Evolutionary conservation across 202 grass and related monocot genomes (phyloP), one percentile per base, ranked within the genome.

Genomic region (Setaria viridis): DNA sequence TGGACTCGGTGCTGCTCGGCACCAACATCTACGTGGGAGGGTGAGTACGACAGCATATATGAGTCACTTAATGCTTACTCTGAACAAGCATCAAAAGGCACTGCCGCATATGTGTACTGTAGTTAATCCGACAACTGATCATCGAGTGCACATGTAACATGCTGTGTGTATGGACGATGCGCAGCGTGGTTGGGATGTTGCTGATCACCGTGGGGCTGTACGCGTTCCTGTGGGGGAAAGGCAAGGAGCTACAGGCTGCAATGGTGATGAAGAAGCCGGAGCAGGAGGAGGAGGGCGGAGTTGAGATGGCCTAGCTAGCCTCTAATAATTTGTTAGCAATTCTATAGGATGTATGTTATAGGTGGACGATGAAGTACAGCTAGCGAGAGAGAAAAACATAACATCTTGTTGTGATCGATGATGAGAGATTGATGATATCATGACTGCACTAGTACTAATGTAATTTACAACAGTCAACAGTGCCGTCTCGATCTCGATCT

Each of bases 191-290:
- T 0, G 91, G 87, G 19, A 67, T 73, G 2, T 20, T 80, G 35
- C 66, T 90, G 9, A 65, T 93, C 78, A 57, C 88, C 42, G 46
- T 37, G 32, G 88, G 82, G 11, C 20, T 93, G 2, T 88, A 88
- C 53, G 79, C 73, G 4, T 93, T 88, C 83, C 85, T 93, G 11
- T 91, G 85, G 88, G 85, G 85, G 1, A 86, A 88, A 77, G 54
- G 25, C 33, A 76, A 90, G 50, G 87, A 92, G 68, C 41, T 78
- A 13, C 48, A 62, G 47, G 32, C 12, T 12, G 46, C 70, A 3
- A 11, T 7, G 16, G 64, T 47, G 65, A 2, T 50, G 20, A 14
- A 25, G 32, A 75, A 1, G 20, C 57, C 62, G 41, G 3, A 51
- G 62, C 41, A 48, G 19, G 6, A 57, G 45, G 12, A 32, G 15